Percentiles rank a stretch among this genome's conserved stretches.
These are phyloP conservation scores for Saitozyma sp. DNA, from an alignment of 768 basidiomycete species.

Conservation along the genomic window DNA sequence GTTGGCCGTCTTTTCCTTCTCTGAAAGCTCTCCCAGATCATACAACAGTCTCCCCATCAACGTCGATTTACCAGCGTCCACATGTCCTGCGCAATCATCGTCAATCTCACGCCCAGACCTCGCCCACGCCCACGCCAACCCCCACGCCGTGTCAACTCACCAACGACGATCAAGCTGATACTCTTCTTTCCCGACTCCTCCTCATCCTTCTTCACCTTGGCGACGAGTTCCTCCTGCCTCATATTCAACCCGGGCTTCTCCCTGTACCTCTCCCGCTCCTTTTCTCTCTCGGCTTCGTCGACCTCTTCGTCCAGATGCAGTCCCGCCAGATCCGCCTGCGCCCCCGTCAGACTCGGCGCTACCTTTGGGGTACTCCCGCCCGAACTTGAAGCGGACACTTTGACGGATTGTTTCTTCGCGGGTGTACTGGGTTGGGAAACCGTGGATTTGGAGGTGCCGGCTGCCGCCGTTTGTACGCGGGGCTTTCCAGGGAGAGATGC, in stretches of 20 bases:
- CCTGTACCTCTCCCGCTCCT: constrained; percentile 41
- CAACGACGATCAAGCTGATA: constrained; percentile 87
- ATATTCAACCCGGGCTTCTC: constrained; percentile 63
- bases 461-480: constrained; percentile 9
- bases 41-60: constrained; percentile 93
- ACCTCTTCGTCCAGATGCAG: constrained; percentile 66
- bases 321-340: constrained; percentile 70
- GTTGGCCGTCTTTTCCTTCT: constrained; percentile 78
- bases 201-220: constrained; percentile 66
- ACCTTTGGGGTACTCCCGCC: constrained; percentile 11
- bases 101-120: neutral
- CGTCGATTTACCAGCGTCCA: constrained; percentile 98
- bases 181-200: constrained; percentile 62
- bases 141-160: constrained; percentile 55
- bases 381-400: constrained; percentile 21
- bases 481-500: constrained; percentile 43
- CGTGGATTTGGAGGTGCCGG: constrained; percentile 9
- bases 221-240: constrained; percentile 76
- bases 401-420: constrained; percentile 2
- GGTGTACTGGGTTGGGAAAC: constrained; percentile 16
- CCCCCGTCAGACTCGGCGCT: constrained; percentile 30
- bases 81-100: constrained; percentile 67
- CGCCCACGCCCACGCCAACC: neutral
- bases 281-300: constrained; percentile 49
- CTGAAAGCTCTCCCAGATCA: constrained; percentile 82